Conservation (phyloP, 257 asterid genomes). For the Anisodus tanguticus region DNA sequence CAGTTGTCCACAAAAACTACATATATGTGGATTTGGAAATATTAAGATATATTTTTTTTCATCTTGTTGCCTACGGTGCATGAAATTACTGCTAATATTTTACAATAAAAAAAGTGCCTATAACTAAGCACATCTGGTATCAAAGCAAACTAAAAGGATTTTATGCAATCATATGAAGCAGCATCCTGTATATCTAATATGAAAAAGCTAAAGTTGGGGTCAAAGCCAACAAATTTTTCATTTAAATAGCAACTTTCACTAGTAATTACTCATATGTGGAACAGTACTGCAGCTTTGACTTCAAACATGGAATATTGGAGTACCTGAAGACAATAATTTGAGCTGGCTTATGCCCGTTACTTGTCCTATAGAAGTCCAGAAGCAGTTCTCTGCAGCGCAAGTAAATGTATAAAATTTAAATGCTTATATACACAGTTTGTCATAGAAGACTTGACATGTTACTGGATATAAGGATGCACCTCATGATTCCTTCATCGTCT, state of each 20-base stretch:
- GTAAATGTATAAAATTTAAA: conserved; percentile 32
- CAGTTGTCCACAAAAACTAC: conserved; percentile 12
- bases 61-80: background rate
- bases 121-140: background rate
- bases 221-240: background rate
- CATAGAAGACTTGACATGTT: conserved; percentile 18
- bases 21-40: background rate
- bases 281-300: conserved; percentile 7
- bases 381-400: conserved; percentile 78
- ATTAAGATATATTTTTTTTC: background rate
- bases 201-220: background rate
- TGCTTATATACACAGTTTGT: background rate
- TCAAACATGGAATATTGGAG: conserved; percentile 20
- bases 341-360: conserved; percentile 75
- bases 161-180: conserved; percentile 15
- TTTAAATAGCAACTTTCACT: background rate
- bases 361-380: conserved; percentile 73
- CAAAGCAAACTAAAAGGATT: background rate
- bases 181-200: conserved; percentile 2
- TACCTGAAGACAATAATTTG: conserved; percentile 92
- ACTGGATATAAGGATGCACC: conserved; percentile 40
- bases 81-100: background rate
- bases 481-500: conserved; percentile 87
- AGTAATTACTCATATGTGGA: background rate
- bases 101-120: background rate